Base-by-base conservation (phyloP, 1,284 basidiomycete species). In the Lentinus polychrous region DNA sequence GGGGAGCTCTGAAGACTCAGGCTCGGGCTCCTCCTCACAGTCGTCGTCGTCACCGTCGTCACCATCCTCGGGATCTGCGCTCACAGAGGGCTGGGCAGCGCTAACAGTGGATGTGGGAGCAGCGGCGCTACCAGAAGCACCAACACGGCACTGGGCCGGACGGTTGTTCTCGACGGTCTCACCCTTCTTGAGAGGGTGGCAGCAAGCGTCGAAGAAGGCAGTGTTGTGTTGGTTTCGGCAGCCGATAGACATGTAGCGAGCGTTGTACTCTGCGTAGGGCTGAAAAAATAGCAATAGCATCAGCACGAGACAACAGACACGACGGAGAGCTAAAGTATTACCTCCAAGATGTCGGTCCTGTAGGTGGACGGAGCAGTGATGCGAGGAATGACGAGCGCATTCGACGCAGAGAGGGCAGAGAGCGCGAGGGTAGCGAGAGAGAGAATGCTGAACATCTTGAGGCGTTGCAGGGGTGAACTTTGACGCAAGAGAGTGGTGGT, bases 251-350 rank as follows among this genome's bases (percentile, higher is more conserved):
- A 76, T 56, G 70, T 83, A 84, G 48, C 88, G 78, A 38, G 65
- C 59, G 69, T 88, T 83, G 68, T 90, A 91, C 35, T 53, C 58
- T 40, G 67, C 57, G 67, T 90, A 90, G 34, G 73, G 66, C 78
- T 65, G 44, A 45, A 17, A 15, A 17, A 20, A n/a, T n/a, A n/a
- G n/a, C n/a, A n/a, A n/a, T n/a, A 11, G 24, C 39, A 11, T 42
- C n/a, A 45, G 37, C 41, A 18, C 14, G 45, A 22, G 7, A 8
- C 14, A 27, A 6, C 2, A n/a, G 22, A 48, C 12, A 35, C 45
- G 10, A 20, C 23, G n/a, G 33, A 33, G 15, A 33, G 24, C 3
- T 8, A 14, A 49, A 55, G 5, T 46, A n/a, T n/a, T n/a, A 67
- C 66, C 65, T 70, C 67, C 27, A 70, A 60, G 53, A 60, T 48